Evolutionary conservation across 768 basidiomycete genomes (phyloP).

Genomic region (Inosperma sp.): DNA sequence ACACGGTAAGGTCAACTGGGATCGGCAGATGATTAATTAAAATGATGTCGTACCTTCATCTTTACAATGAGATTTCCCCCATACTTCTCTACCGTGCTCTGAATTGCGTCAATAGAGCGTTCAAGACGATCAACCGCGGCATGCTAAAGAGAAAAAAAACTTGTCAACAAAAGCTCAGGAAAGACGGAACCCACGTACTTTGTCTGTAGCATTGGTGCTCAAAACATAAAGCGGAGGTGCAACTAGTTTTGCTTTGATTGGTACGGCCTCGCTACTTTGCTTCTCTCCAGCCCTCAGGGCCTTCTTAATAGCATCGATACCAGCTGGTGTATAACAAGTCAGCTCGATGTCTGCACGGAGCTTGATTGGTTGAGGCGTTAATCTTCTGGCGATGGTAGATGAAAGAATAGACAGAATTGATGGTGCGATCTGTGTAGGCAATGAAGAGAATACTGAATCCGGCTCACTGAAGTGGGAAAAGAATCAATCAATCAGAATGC

Average conservation of each 20-base stretch:
- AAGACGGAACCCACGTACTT: constrained; percentile 41
- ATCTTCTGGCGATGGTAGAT: constrained; percentile 84
- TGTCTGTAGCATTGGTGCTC: constrained; percentile 95
- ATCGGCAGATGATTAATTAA: background rate
- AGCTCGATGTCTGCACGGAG: constrained; percentile 96
- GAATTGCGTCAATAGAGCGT: constrained; percentile 88
- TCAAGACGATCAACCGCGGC: constrained; percentile 92
- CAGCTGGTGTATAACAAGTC: constrained; percentile 92
- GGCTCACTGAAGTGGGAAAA: constrained; percentile 30
- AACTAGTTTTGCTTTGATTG: constrained; percentile 95
- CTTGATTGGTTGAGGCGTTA: constrained; percentile 98
- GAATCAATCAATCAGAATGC: no score
- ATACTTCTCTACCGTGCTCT: constrained; percentile 73
- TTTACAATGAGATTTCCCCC: constrained; percentile 88
- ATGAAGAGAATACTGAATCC: constrained; percentile 74
- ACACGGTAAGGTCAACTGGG: background rate
- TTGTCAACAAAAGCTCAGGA: background rate
- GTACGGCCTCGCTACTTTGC: constrained; percentile 82
- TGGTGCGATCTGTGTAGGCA: constrained; percentile 52
- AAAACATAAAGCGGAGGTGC: constrained; percentile 96
- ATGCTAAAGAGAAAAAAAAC: constrained; percentile 39
- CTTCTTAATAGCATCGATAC: constrained; percentile 94
- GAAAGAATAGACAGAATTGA: constrained; percentile 61
- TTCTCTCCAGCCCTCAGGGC: constrained; percentile 87
- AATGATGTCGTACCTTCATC: constrained; percentile 71